Percentiles rank a stretch among this genome's conserved stretches.
phyloP scores from a whole-genome alignment of 192 early-diverging fungal genomes.

The Podila horticola region DNA sequence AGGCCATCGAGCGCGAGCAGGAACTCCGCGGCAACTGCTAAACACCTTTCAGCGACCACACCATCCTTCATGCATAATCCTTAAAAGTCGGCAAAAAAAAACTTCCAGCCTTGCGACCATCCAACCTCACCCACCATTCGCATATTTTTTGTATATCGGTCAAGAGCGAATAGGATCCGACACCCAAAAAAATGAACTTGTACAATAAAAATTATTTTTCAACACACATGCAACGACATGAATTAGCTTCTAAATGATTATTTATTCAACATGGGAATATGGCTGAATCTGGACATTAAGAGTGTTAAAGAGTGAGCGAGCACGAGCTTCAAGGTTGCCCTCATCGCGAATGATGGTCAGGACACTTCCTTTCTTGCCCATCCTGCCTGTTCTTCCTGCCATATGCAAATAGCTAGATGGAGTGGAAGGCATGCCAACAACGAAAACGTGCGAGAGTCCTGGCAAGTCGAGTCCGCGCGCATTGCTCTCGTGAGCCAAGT shows the following conservation, averaged over 20 bases:
- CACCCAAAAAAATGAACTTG: neutral
- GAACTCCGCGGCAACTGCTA: slow-evolving; percentile 86
- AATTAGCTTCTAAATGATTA: neutral
- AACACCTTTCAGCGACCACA: neutral
- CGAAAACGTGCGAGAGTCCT: slow-evolving; percentile 79
- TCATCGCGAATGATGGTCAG: slow-evolving; percentile 59
- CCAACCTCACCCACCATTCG: neutral
- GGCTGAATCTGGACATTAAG: slow-evolving; percentile 38
- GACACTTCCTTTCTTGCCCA: slow-evolving; percentile 70
- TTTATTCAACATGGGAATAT: slow-evolving; percentile 45
- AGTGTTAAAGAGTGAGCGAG: slow-evolving; percentile 54
- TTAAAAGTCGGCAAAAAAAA: neutral
- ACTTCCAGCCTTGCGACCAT: too few species aligned
- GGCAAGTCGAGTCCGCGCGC: slow-evolving; percentile 90
- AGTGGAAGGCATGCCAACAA: slow-evolving; percentile 80
- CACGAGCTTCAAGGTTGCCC: slow-evolving; percentile 52
- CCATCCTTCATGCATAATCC: neutral
- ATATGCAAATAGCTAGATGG: slow-evolving; percentile 85
- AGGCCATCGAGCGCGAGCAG: slow-evolving; percentile 96
- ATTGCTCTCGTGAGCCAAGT: slow-evolving; percentile 77
- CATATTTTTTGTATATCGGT: neutral
- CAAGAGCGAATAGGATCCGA: too few species aligned
- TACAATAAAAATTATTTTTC: slow-evolving; percentile 18
- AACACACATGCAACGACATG: neutral
- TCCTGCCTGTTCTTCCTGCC: slow-evolving; percentile 86